Percentiles rank a stretch among this genome's conserved stretches.
Conservation (phyloP, 106 monocot genomes). For the Dendrobium catenatum region DNA sequence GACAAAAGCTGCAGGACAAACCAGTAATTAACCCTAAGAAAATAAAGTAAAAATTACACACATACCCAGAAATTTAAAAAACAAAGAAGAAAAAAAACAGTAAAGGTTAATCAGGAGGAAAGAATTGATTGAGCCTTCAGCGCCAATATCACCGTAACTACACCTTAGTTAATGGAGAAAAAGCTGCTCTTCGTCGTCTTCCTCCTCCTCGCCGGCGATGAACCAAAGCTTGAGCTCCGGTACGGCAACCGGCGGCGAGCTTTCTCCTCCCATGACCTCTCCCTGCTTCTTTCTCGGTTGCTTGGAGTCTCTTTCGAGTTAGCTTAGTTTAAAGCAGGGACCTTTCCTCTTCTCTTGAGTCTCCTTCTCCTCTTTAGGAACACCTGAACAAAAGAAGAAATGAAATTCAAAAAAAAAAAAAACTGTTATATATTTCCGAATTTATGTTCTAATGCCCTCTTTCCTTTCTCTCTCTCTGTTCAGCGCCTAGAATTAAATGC, state of each 20-base stretch:
- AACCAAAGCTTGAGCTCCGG: background rate
- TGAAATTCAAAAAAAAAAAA: too few relatives aligned
- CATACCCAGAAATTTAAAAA: background rate
- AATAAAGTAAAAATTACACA: background rate
- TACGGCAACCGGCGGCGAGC: background rate
- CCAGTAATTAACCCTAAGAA: background rate
- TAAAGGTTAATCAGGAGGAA: background rate
- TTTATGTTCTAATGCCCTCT: too few relatives aligned
- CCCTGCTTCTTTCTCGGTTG: background rate
- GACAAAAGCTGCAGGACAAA: background rate
- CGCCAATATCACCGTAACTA: slow-evolving; percentile 5
- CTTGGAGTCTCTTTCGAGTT: too few relatives aligned
- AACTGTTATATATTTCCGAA: too few relatives aligned
- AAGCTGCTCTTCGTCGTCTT: background rate
- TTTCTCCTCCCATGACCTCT: background rate
- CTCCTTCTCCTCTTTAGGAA: too few relatives aligned
- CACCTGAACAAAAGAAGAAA: too few relatives aligned
- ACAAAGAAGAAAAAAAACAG: background rate
- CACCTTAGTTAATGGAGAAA: background rate
- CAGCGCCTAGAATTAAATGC: too few relatives aligned
- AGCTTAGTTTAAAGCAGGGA: too few relatives aligned
- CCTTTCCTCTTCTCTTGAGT: too few relatives aligned
- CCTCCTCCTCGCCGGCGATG: background rate
- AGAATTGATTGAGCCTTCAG: slow-evolving; percentile 4
- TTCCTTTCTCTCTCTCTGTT: too few relatives aligned